Evolutionary conservation across 331 rosid species (phyloP).

Genomic region (Quercus tomentella): DNA sequence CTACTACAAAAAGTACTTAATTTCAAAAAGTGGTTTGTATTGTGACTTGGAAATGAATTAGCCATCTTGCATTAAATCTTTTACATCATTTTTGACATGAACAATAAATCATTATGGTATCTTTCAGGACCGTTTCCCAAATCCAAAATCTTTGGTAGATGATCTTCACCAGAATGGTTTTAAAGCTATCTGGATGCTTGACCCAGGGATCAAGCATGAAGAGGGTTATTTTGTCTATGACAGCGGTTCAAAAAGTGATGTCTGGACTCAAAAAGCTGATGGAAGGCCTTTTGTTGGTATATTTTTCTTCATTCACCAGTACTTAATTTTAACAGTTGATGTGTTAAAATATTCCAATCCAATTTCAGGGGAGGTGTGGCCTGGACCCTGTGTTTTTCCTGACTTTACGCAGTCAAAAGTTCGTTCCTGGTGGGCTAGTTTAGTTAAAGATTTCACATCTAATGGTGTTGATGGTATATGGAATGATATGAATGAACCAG

Average conservation of each 20-base stretch:
- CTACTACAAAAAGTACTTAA: neutral
- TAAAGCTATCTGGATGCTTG: slow-evolving; percentile 95
- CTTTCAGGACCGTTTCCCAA: slow-evolving; percentile 69
- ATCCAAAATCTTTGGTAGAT: slow-evolving; percentile 62
- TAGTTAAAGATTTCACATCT: slow-evolving; percentile 73
- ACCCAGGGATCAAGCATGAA: slow-evolving; percentile 84
- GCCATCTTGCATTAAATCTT: slow-evolving; percentile 1
- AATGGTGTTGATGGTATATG: slow-evolving; percentile 95
- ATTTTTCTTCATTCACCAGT: neutral
- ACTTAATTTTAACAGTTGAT: neutral
- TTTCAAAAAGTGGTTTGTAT: neutral
- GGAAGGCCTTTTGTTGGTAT: slow-evolving; percentile 68
- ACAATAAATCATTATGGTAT: slow-evolving; percentile 14
- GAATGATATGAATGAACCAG: slow-evolving; percentile 97
- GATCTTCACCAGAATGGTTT: slow-evolving; percentile 68
- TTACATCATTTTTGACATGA: slow-evolving; percentile 6
- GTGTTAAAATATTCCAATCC: slow-evolving; percentile 16
- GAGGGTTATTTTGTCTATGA: slow-evolving; percentile 78
- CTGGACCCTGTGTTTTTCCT: slow-evolving; percentile 93
- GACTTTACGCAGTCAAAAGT: slow-evolving; percentile 80
- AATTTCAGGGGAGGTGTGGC: slow-evolving; percentile 80
- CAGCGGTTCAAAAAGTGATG: slow-evolving; percentile 63
- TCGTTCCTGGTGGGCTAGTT: slow-evolving; percentile 85
- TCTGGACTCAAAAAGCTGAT: slow-evolving; percentile 74
- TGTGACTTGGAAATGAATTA: slow-evolving; percentile 6